These are phyloP conservation scores for Aspergillus olivimuriae DNA, from an alignment of 495 filamentous ascomycete species.

Conservation along the genomic window DNA sequence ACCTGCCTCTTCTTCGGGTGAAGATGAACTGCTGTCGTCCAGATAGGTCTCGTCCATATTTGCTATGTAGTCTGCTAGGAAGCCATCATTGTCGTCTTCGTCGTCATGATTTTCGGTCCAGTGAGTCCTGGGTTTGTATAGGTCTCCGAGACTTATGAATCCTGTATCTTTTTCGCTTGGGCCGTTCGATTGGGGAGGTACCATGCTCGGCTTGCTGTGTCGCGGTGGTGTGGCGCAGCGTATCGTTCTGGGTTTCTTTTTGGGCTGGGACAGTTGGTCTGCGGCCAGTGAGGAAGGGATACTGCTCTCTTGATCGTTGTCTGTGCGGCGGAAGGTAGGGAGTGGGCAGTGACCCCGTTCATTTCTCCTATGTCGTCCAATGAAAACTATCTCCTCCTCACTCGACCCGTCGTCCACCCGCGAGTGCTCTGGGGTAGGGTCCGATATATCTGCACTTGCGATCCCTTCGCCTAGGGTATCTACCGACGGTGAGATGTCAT, in stretches of 20 bases:
- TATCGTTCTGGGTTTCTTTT: too few species aligned
- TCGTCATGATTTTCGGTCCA: constrained; percentile 2
- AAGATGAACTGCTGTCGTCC: neutral
- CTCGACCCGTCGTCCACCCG: constrained; percentile 20
- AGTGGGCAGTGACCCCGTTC: constrained; percentile 12
- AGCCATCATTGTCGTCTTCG: constrained; percentile 45
- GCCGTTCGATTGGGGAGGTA: neutral
- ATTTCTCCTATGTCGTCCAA: constrained; percentile 20
- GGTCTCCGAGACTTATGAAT: neutral
- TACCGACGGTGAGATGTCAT: constrained; percentile 15
- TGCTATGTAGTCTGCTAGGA: constrained; percentile 68
- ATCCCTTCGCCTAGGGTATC: constrained; percentile 15
- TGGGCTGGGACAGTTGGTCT: too few species aligned
- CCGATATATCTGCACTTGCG: neutral
- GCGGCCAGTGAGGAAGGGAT: too few species aligned
- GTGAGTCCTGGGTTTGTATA: neutral
- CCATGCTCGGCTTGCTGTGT: too few species aligned
- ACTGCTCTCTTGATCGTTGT: too few species aligned
- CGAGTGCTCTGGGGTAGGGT: neutral
- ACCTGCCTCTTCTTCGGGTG: neutral
- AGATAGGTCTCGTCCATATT: constrained; percentile 49
- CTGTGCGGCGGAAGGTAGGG: too few species aligned
- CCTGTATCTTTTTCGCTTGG: neutral
- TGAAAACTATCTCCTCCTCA: constrained; percentile 42
- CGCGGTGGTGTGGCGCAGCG: too few species aligned